These are phyloP conservation scores for Pittosporum tobira DNA, from an alignment of 129 eudicot genomes.

Conservation along the genomic window DNA sequence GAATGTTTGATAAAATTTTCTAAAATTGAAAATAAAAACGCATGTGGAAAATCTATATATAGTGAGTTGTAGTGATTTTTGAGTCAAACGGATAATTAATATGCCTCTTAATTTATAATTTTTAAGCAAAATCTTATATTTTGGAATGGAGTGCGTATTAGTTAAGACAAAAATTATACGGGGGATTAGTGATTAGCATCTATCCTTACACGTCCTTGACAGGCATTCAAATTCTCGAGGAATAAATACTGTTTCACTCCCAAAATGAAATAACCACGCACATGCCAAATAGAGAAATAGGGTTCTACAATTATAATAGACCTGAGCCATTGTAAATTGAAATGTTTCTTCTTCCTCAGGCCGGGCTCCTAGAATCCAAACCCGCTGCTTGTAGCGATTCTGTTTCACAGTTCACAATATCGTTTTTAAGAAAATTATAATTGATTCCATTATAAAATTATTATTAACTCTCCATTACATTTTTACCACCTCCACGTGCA, in stretches of 20 bases:
- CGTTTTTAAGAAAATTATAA: not conserved
- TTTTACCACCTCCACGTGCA: conserved; percentile 62
- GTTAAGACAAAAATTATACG: no score
- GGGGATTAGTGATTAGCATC: no score
- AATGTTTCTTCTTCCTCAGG: conserved; percentile 89
- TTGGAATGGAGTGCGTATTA: no score
- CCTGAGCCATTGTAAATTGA: conserved; percentile 91
- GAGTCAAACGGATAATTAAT: no score
- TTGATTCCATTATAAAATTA: not conserved
- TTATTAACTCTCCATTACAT: not conserved
- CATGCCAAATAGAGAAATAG: conserved; percentile 1
- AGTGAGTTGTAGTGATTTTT: no score
- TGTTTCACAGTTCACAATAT: conserved; percentile 20
- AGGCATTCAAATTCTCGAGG: no score
- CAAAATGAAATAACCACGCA: not conserved
- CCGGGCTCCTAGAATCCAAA: conserved; percentile 85
- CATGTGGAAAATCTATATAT: no score
- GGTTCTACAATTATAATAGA: conserved; percentile 14
- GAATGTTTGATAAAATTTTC: no score
- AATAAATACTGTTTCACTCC: not conserved
- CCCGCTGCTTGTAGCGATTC: conserved; percentile 73
- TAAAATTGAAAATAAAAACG: no score
- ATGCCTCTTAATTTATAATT: no score
- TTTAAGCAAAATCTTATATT: no score
- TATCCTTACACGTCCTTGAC: no score